Percentiles rank a stretch among this genome's conserved stretches.
Conservation (phyloP, 1,284 basidiomycete species). For the Baeospora myosura region DNA sequence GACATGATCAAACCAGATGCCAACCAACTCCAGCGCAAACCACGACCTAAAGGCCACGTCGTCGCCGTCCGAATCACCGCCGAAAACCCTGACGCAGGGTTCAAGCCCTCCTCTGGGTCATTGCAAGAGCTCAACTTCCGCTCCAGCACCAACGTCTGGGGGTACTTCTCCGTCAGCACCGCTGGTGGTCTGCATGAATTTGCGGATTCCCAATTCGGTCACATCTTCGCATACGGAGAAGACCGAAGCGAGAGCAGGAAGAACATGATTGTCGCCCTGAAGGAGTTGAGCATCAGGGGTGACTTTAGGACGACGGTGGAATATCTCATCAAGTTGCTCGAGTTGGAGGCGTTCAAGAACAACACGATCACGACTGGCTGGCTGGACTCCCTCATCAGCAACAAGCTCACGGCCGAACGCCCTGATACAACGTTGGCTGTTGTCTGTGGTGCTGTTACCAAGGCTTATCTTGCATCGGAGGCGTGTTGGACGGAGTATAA, state of each 20-base stretch:
- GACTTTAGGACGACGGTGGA: slow-evolving; percentile 99
- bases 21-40: slow-evolving; percentile 87
- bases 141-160: slow-evolving; percentile 98
- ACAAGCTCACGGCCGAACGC: slow-evolving; percentile 93
- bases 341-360: slow-evolving; percentile 93
- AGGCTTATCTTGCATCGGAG: slow-evolving; percentile 87
- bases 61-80: slow-evolving; percentile 99
- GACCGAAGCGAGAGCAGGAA: slow-evolving; percentile 94
- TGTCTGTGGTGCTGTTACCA: slow-evolving; percentile 94
- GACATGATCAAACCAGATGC: slow-evolving; percentile 88
- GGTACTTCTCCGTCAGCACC: slow-evolving; percentile 96
- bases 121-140: slow-evolving; percentile 99
- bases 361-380: slow-evolving; percentile 99
- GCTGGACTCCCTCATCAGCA: slow-evolving; percentile 96
- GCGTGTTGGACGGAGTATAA: slow-evolving; percentile 92
- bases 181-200: slow-evolving; percentile 98
- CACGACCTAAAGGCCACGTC: slow-evolving; percentile 95
- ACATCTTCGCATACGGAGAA: slow-evolving; percentile 98
- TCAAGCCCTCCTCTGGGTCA: slow-evolving; percentile 97
- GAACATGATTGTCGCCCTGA: slow-evolving; percentile 99
- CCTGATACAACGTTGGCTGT: slow-evolving; percentile 91
- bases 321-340: slow-evolving; percentile 95
- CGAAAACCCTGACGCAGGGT: slow-evolving; percentile 99
- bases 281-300: slow-evolving; percentile 97
- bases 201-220: slow-evolving; percentile 97